Base-by-base conservation (phyloP, 139 green algal genomes). In the Microglena sp. region DNA sequence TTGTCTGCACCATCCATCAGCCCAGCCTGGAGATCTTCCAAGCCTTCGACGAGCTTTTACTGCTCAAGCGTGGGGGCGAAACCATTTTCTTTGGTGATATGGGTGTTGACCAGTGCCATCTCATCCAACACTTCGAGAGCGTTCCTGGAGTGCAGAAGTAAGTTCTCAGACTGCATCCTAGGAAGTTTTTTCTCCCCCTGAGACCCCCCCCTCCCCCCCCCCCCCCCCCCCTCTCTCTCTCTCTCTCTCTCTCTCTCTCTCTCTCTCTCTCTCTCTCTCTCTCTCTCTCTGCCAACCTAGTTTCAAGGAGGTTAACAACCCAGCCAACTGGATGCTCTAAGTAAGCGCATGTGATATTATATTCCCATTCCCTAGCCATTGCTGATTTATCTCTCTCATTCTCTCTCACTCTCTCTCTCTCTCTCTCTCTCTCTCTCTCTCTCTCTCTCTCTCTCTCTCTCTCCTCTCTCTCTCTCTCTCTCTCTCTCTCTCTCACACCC, bases 1-100 rank as follows among this genome's bases (percentile, higher is more conserved):
- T 97, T 7, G 86, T 96, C 31, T 87, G 87, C 60, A 96, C 90
- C 62, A 95, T 96, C 64, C 90, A 96, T 74, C 90, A 96, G 74
- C 90, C 90, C 32, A 77, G 61, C 55, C 77, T 86, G 21, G 74
- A 86, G 28, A 87, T 90, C 56, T 84, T 90, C 62, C 27, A 84
- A 64, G 65, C 77, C 1, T 91, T 90, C 63, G 81, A 88, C 55
- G 60, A 66, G 30, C 77, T 96, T 56, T 67, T 92, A 62, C 76
- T 94, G 55, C 62, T 94, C 7, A 77, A 74, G 50, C 72, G 81
- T n/a, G 86, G 87, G 11, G 87, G 84, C 24, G 45, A 76, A 29
- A 71, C 83, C 33, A 86, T 84, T 2, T 96, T 89, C 75, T 92
- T 92, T 72, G 90, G 90, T n/a, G n/a, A n/a, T n/a, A n/a, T n/a